Conservation (phyloP, 2,329 filamentous ascomycete species). For the Claviceps pazoutovae region DNA sequence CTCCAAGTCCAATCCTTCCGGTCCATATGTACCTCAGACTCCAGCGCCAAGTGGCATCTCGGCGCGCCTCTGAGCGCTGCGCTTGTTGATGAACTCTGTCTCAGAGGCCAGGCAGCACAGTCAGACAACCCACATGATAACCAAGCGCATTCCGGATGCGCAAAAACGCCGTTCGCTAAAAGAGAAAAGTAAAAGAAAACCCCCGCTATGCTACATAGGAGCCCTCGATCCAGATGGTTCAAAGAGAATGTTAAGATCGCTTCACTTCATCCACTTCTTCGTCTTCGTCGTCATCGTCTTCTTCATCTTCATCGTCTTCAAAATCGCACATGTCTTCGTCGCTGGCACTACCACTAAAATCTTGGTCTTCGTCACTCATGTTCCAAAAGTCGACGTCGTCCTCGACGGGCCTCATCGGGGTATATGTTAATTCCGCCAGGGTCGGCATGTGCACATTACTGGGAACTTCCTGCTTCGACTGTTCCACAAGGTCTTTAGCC, state of each 20-base stretch:
- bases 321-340: slow-evolving; percentile 49
- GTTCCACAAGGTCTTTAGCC: slow-evolving; percentile 56
- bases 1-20: no score
- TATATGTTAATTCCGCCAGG: slow-evolving; percentile 45
- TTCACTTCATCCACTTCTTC: neutral
- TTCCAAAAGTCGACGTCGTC: slow-evolving; percentile 76
- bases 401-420: slow-evolving; percentile 43
- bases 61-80: neutral
- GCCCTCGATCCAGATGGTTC: neutral
- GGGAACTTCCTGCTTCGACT: slow-evolving; percentile 68
- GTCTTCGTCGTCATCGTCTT: slow-evolving; percentile 3
- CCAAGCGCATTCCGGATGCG: neutral
- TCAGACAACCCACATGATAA: neutral
- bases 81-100: neutral
- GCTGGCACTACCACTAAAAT: slow-evolving; percentile 63
- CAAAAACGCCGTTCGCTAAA: slow-evolving; percentile 2
- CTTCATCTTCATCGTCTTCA: slow-evolving; percentile 41
- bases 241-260: neutral
- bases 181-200: neutral
- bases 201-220: slow-evolving; percentile 5
- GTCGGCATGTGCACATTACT: slow-evolving; percentile 71
- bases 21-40: neutral
- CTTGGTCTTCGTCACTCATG: slow-evolving; percentile 60
- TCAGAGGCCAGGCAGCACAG: neutral
- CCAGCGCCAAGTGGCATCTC: neutral